Evolutionary conservation across 2,329 filamentous ascomycete species (phyloP), one percentile per base, ranked within the genome.

Genomic region (Decorospora gaudefroyi): DNA sequence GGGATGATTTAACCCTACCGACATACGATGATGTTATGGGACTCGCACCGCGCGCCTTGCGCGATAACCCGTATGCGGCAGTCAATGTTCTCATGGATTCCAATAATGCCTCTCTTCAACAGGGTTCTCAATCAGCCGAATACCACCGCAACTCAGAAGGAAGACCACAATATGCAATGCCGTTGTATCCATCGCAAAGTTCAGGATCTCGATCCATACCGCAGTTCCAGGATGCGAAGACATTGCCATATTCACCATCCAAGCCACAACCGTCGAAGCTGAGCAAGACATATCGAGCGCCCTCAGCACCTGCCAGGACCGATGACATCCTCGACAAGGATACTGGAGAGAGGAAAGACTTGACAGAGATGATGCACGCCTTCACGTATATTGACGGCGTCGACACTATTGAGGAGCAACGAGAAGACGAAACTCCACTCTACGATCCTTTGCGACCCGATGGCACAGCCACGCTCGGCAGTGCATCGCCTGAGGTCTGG

Each of bases 311-410:
- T n/a, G 17, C 38, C 25, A 51, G 44, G 13, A 22, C 43, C 29
- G 57, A 61, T 32, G 59, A 62, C 12, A 32, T 61, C 17, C 57
- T 66, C 15, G 62, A 66, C 16, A 64, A 64, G 35, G 59, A 66
- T 21, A 66, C 62, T 3, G 62, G 62, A 30, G 62, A 66, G 45
- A 51, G 61, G 18, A 63, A 64, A 33, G 62, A 66, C 12, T 26
- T 66, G 11, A 66, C 62, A 11, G 62, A 66, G 11, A 66, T 66
- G 62, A 62, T 66, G 59, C 62, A 66, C 34, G 62, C 62, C 10
- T 66, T 66, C 29, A 60, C 55, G 0, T 66, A 60, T 17, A 50
- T 52, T 15, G 62, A 66, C 15, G 53, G 43, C 5, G 39, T 52
- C 2, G 62, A 66, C 18, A 46, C 48, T 2, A 37, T 54, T 7